Percentiles rank a stretch among this genome's conserved stretches.
Conservation (phyloP, 1,139 yeast species). For the Candida sanyaensis region DNA sequence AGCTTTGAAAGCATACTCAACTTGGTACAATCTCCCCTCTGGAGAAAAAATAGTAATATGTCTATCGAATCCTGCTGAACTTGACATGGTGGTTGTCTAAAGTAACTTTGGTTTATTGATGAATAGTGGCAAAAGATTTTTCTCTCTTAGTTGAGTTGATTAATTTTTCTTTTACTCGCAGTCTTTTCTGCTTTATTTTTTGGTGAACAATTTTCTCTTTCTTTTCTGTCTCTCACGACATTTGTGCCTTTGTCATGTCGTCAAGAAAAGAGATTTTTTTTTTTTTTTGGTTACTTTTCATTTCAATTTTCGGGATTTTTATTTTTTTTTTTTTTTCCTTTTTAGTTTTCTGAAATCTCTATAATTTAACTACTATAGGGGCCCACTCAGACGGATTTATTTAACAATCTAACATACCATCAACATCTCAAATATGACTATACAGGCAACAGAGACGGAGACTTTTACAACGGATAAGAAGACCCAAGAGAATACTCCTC, state of each 20-base stretch:
- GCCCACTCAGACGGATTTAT: no score
- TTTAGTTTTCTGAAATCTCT: no score
- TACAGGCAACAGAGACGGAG: constrained; percentile 21
- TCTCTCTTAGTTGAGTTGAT: background rate
- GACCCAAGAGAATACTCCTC: constrained; percentile 60
- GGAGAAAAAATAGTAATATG: constrained; percentile 98
- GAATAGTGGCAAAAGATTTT: constrained; percentile 8
- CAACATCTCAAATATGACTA: constrained; percentile 14
- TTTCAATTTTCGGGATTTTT: no score
- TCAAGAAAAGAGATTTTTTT: no score
- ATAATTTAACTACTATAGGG: no score
- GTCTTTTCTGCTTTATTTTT: background rate
- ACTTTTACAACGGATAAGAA: constrained; percentile 56
- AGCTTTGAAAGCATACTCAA: constrained; percentile 96
- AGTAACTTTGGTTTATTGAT: no score
- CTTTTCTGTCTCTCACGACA: no score
- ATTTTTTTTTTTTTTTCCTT: no score
- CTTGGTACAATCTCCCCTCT: constrained; percentile 96
- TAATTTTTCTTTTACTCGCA: background rate
- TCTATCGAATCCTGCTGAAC: constrained; percentile 94
- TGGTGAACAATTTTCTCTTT: background rate
- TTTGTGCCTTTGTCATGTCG: no score
- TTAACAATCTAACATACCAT: no score
- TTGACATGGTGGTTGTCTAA: constrained; percentile 21
- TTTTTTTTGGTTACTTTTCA: no score